phyloP scores from a whole-genome alignment of 2,329 filamentous ascomycete species.

The Ceratocystis harringtonii region DNA sequence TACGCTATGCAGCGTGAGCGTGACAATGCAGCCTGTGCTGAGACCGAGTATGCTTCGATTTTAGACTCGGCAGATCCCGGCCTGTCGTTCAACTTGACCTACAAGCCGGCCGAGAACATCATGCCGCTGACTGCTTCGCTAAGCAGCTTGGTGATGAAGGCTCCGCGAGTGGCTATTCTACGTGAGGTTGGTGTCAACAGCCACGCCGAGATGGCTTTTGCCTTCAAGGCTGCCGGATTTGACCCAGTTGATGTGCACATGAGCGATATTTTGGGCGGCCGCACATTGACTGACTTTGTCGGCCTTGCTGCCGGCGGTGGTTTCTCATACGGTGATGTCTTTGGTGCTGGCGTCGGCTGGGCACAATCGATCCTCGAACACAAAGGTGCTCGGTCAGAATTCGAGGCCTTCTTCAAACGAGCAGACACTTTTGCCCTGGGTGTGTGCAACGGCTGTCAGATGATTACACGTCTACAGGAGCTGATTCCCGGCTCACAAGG shows the following conservation, averaged over 20 bases:
- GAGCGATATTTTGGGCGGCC: constrained; percentile 73
- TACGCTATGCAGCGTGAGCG: constrained; percentile 80
- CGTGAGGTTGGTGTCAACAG: constrained; percentile 93
- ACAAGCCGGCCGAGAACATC: constrained; percentile 61
- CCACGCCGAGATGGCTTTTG: constrained; percentile 94
- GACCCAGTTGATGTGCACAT: constrained; percentile 90
- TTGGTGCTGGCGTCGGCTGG: constrained; percentile 95
- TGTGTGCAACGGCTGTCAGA: constrained; percentile 96
- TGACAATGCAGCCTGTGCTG: constrained; percentile 76
- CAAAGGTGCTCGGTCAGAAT: constrained; percentile 57
- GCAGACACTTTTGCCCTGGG: constrained; percentile 84
- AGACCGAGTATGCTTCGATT: constrained; percentile 65
- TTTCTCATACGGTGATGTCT: constrained; percentile 71
- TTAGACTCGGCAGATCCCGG: constrained; percentile 64
- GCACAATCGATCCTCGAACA: constrained; percentile 85
- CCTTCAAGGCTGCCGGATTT: constrained; percentile 83
- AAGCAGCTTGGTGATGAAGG: constrained; percentile 37
- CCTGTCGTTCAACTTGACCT: constrained; percentile 69
- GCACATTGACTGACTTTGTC: constrained; percentile 67
- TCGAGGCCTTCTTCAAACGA: constrained; percentile 71
- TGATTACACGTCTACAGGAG: constrained; percentile 63
- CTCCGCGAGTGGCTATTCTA: constrained; percentile 69
- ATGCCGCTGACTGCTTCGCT: constrained; percentile 44
- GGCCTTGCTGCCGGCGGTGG: constrained; percentile 91
- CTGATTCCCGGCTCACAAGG: constrained; percentile 69